These are phyloP conservation scores for Cladophialophora chaetospira DNA, from an alignment of 2,329 filamentous ascomycete species.

Conservation along the genomic window DNA sequence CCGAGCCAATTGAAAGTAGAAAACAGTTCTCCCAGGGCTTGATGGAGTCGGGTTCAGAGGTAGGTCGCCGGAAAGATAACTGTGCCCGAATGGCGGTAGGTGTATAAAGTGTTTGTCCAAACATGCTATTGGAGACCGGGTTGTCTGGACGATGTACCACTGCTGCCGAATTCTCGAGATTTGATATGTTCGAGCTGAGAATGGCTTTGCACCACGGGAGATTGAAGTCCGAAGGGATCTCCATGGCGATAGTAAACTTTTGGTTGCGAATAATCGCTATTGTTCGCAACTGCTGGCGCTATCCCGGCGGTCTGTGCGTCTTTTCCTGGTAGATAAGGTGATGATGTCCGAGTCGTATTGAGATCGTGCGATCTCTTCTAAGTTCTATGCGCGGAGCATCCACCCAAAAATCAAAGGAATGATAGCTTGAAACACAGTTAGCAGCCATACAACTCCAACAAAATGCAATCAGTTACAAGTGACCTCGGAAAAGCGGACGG, in stretches of 20 bases:
- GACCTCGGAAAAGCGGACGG: too few relatives aligned
- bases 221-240: constrained; percentile 5
- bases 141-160: not conserved
- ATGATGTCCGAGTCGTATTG: not conserved
- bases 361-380: not conserved
- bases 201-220: constrained; percentile 12
- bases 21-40: constrained; percentile 20
- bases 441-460: too few relatives aligned
- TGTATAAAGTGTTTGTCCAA: constrained; percentile 21
- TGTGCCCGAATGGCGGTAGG: constrained; percentile 19
- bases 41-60: constrained; percentile 10
- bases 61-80: constrained; percentile 18
- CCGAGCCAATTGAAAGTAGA: constrained; percentile 19
- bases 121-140: constrained; percentile 21
- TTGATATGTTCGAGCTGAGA: not conserved
- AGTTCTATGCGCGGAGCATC: not conserved
- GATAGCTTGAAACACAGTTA: not conserved
- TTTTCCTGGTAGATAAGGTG: not conserved
- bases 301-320: not conserved
- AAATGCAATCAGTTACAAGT: too few relatives aligned
- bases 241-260: not conserved
- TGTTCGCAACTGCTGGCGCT: not conserved
- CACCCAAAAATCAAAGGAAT: too few relatives aligned
- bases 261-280: not conserved
- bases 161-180: not conserved